Evolutionary conservation across 768 basidiomycete genomes (phyloP), one percentile per base, ranked within the genome.

Genomic region (Coprinopsis strossmayeri): DNA sequence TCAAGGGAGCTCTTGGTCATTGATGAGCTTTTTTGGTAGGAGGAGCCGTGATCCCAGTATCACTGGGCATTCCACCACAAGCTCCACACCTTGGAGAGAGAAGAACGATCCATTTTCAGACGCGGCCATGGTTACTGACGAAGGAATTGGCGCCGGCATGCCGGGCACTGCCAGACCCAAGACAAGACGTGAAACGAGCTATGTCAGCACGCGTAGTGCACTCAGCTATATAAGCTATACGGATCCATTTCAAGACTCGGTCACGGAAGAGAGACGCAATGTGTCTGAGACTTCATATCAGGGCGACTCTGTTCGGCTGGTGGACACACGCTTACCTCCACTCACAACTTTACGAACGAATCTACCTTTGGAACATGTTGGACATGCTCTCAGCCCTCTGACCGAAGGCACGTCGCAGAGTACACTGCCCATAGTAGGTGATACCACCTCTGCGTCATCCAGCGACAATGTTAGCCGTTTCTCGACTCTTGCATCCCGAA

Each of bases 1-100:
- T 34, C 67, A 63, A 3, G 69, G 69, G n/a, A 76, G 78, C 43
- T 62, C 70, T 4, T 81, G 78, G 79, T 81, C 81, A 20, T 54
- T 82, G 48, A 70, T 61, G 53, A 73, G 66, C 46, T 64, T 75
- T 25, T 60, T 82, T 51, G 61, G 70, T 51, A 61, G 63, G 35
- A 60, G 60, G 45, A 76, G 70, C 53, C 69, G 71, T 12, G 69
- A 73, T 25, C 64, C 72, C 2, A 73, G 73, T 43, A 53, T 59
- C 23, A 49, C 54, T 5, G 67, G 67, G 40, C 38, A 54, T 32
- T 40, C 44, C 2, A 49, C 55, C 43, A 55, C 56, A 15, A 53
- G 58, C 27, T 57, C 59, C 4, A 59, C 63, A 15, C 65, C 66
- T 9, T 69, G 68, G 65, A 60, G 61, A 49, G 75, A 78, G 57